Base-by-base conservation (phyloP, 305 asterid species). In the Fraxinus floribunda region DNA sequence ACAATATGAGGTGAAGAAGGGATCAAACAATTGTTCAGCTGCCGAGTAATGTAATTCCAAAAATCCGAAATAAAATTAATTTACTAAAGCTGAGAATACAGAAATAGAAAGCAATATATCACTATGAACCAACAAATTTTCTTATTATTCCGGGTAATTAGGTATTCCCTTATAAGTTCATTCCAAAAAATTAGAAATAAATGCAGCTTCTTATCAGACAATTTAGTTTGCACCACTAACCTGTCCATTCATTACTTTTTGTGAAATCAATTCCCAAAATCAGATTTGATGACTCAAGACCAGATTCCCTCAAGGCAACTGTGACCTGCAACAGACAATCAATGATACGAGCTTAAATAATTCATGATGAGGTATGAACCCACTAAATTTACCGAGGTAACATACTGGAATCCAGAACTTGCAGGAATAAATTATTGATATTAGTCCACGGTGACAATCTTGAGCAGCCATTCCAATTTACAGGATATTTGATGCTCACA, bases 191-290 rank as follows among this genome's bases (percentile, higher is more conserved):
- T 32, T 44, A 32, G 9, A 32, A 78, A 72, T 3, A 76, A 55
- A 36, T 70, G 77, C 81, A 74, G 74, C 80, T 76, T 84, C 84
- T 55, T 38, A 78, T 80, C 29, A 79, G 79, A 82, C 79, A 77
- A 83, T 72, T 52, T 81, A 71, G 38, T 29, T 80, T 81, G 46
- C 38, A 64, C 20, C 24, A 86, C 89, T 70, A 70, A 92, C 95
- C 95, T 84, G 94, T 91, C 97, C 98, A 94, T 86, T 94, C 98
- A 46, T 94, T 94, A 83, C 98, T 94, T 86, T 92, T 94, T 20
- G 97, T 94, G 84, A 94, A 94, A 89, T 94, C 98, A 83, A 94
- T 88, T 35, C 98, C 98, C 29, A 94, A 57, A 86, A 94, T 92
- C 41, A 94, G 86, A 89, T 94, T 94, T 78, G 98, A 94, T 30